phyloP scores from a whole-genome alignment of 108 stramenopile genomes.

The Nannochloropsis gaditana region DNA sequence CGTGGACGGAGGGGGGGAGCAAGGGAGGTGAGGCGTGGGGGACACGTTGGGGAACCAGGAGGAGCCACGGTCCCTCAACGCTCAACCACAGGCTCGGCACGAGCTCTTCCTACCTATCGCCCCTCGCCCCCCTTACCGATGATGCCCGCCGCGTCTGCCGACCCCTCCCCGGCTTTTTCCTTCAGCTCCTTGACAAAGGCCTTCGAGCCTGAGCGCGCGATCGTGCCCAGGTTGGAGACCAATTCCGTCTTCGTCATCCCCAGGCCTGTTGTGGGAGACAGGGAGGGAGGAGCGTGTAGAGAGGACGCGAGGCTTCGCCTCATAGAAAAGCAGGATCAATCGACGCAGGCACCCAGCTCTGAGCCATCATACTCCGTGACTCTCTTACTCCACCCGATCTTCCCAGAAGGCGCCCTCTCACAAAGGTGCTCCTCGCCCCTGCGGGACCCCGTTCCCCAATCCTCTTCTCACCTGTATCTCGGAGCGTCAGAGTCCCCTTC shows the following conservation, averaged over 20 bases:
- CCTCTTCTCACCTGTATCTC: constrained; percentile 61
- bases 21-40: neutral
- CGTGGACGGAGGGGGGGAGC: neutral
- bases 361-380: too few species aligned
- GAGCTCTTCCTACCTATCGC: neutral
- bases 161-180: constrained; percentile 57
- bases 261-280: constrained; percentile 58
- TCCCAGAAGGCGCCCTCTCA: too few species aligned
- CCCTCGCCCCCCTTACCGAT: constrained; percentile 58
- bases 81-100: too few species aligned
- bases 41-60: too few species aligned
- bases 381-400: too few species aligned
- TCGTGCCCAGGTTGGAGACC: constrained; percentile 85
- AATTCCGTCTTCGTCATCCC: constrained; percentile 91
- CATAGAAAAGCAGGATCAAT: too few species aligned
- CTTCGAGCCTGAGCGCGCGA: constrained; percentile 86
- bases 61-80: too few species aligned
- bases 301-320: neutral
- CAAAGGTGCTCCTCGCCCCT: neutral
- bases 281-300: neutral
- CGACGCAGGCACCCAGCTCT: too few species aligned
- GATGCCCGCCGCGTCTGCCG: constrained; percentile 34
- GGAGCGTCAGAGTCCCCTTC: constrained; percentile 78
- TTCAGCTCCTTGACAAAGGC: constrained; percentile 60
- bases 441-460: too few species aligned